phyloP scores from a whole-genome alignment of 371 early-diverging fungal species.

The Mycotypha africana region DNA sequence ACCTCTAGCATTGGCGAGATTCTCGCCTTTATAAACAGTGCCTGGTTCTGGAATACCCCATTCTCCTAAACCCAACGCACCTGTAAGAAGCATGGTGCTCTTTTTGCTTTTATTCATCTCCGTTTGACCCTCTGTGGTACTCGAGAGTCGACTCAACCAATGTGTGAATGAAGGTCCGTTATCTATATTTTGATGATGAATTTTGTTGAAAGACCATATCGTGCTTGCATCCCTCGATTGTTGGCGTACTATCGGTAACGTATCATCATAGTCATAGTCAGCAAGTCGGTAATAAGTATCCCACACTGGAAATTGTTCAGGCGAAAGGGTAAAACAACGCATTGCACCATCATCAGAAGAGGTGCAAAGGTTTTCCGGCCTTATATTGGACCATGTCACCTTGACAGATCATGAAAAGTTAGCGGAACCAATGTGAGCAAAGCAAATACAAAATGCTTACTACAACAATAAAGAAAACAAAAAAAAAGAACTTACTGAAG shows the following conservation, averaged over 20 bases:
- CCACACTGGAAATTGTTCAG: constrained; percentile 16
- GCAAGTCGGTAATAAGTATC: constrained; percentile 18
- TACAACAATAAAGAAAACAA: too few species aligned
- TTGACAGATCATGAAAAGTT: too few species aligned
- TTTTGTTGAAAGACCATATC: too few species aligned
- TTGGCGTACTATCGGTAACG: constrained; percentile 9
- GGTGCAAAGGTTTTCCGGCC: constrained; percentile 51
- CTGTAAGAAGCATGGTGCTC: constrained; percentile 12
- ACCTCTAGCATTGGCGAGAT: constrained; percentile 18
- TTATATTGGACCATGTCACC: constrained; percentile 63
- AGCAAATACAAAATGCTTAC: too few species aligned
- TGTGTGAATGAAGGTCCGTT: neutral
- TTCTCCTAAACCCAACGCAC: constrained; percentile 27
- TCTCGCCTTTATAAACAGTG: constrained; percentile 22
- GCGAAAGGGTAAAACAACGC: constrained; percentile 41
- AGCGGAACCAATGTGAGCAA: too few species aligned
- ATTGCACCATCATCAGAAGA: constrained; percentile 47
- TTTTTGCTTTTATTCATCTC: constrained; percentile 2
- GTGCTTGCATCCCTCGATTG: too few species aligned
- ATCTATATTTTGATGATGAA: too few species aligned
- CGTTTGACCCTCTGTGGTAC: neutral
- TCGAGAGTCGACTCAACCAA: constrained; percentile 9
- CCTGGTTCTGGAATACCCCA: constrained; percentile 25
- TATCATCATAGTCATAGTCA: constrained; percentile 7
- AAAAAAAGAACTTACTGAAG: constrained; percentile 42